A percentile compares a stretch with the other conserved stretches of the same genome.
Conservation (phyloP, 495 filamentous ascomycete species). For the Aspergillus olivimuriae region DNA sequence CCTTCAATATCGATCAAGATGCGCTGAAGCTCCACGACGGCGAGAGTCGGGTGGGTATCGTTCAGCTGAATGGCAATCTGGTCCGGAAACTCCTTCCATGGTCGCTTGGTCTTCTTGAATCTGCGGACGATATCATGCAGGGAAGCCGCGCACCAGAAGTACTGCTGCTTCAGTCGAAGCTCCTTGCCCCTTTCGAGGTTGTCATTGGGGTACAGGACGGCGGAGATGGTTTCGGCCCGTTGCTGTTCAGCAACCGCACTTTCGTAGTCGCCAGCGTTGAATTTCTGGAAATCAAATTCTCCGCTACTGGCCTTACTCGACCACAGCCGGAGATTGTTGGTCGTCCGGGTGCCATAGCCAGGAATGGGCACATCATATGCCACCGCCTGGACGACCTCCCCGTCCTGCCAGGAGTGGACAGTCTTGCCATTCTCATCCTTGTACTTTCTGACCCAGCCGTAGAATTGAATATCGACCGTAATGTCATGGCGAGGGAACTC, state of each 20-base stretch:
- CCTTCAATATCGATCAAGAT: conserved; percentile 87
- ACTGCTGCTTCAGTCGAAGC: conserved; percentile 95
- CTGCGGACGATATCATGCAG: conserved; percentile 91
- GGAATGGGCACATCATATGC: conserved; percentile 96
- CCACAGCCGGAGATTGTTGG: conserved; percentile 95
- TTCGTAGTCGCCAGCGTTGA: conserved; percentile 97
- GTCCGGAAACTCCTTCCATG: conserved; percentile 89
- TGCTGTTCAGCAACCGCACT: conserved; percentile 95
- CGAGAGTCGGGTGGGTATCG: conserved; percentile 94
- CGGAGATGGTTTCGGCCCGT: conserved; percentile 93
- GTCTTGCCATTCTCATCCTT: conserved; percentile 71
- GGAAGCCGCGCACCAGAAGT: conserved; percentile 99
- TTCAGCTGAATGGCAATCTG: conserved; percentile 97
- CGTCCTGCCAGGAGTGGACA: conserved; percentile 73
- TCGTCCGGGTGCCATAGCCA: conserved; percentile 80
- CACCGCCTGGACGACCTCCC: conserved; percentile 86
- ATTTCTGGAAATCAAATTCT: conserved; percentile 99
- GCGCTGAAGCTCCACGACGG: conserved; percentile 89
- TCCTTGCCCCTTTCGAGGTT: conserved; percentile 96
- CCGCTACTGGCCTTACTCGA: conserved; percentile 94
- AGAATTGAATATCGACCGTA: conserved; percentile 94
- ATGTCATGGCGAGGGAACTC: conserved; percentile 95
- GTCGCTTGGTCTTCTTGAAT: conserved; percentile 92
- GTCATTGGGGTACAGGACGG: conserved; percentile 95
- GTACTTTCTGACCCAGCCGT: conserved; percentile 70